Percentiles rank a stretch among this genome's conserved stretches.
Evolutionary conservation across 768 basidiomycete genomes (phyloP).

Genomic region (Kwoniella mangroviensis): DNA sequence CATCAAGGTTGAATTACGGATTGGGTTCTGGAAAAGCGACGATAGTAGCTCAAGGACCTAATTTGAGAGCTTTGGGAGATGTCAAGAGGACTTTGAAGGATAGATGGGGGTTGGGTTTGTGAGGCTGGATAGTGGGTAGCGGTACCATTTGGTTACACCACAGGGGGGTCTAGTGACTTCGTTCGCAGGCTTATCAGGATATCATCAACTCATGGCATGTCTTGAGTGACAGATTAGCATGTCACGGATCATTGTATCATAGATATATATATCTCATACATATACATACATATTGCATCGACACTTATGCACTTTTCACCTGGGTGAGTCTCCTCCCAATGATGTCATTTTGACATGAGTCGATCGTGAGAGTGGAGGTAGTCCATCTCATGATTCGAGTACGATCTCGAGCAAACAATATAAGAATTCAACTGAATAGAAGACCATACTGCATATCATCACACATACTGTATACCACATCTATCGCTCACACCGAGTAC

Average conservation of each 20-base stretch:
- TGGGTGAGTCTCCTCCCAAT: not conserved
- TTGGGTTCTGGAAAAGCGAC: slow-evolving; percentile 67
- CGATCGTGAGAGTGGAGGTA: slow-evolving; percentile 28
- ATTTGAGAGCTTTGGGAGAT: slow-evolving; percentile 70
- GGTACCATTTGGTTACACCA: no score
- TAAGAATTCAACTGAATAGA: no score
- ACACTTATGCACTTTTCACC: slow-evolving; percentile 9
- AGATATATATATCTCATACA: not conserved
- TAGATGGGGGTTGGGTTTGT: slow-evolving; percentile 51
- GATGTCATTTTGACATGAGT: slow-evolving; percentile 20
- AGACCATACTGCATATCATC: not conserved
- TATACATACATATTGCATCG: slow-evolving; percentile 6
- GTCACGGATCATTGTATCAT: not conserved
- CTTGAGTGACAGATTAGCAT: not conserved
- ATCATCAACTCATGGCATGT: no score
- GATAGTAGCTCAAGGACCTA: slow-evolving; percentile 76
- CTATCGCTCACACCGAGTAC: no score
- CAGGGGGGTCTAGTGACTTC: no score
- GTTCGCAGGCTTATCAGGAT: no score
- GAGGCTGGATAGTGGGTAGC: no score
- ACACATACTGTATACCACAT: not conserved
- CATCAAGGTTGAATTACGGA: slow-evolving; percentile 47
- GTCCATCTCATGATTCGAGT: slow-evolving; percentile 13
- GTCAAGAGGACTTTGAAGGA: slow-evolving; percentile 46
- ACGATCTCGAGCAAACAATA: not conserved